Evolutionary conservation across 2,329 filamentous ascomycete species (phyloP).

Genomic region (Ambrosiella xylebori): DNA sequence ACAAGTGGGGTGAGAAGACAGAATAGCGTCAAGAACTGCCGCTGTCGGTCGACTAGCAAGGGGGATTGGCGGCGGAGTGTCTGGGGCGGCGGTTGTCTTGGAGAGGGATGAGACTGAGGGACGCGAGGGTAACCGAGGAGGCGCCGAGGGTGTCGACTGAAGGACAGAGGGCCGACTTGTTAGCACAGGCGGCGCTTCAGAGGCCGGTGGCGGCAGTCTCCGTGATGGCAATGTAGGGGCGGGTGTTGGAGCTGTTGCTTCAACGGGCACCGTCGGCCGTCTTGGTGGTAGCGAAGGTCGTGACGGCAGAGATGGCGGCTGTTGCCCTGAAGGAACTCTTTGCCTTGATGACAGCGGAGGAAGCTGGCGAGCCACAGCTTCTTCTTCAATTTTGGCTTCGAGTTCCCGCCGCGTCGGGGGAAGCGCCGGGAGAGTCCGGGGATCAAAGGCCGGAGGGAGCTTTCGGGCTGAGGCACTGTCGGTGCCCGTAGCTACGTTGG

Average conservation of each 20-base stretch:
- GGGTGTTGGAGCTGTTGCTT: neutral
- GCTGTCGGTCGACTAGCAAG: constrained; percentile 32
- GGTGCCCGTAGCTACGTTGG: constrained; percentile 31
- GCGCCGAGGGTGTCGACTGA: neutral
- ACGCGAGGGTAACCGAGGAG: neutral
- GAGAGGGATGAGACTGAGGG: neutral
- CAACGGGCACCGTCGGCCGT: constrained; percentile 15
- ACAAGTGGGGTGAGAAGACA: constrained; percentile 34
- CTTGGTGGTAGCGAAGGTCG: constrained; percentile 14
- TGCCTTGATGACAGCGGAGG: neutral
- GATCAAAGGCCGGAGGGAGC: constrained; percentile 38
- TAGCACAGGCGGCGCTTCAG: constrained; percentile 13
- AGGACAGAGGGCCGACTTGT: constrained; percentile 19
- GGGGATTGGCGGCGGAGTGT: constrained; percentile 35
- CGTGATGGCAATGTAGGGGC: constrained; percentile 6
- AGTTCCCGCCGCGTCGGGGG: constrained; percentile 37
- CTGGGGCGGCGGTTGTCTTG: constrained; percentile 14
- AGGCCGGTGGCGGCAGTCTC: constrained; percentile 15
- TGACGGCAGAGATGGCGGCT: neutral
- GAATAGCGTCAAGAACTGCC: constrained; percentile 22
- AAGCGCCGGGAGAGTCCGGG: constrained; percentile 38
- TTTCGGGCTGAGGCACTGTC: constrained; percentile 28
- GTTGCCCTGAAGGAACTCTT: neutral
- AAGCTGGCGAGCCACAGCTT: constrained; percentile 20
- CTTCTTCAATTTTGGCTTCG: constrained; percentile 28